phyloP scores from a whole-genome alignment of 2,329 filamentous ascomycete species.

The Aspergillus versicolor region DNA sequence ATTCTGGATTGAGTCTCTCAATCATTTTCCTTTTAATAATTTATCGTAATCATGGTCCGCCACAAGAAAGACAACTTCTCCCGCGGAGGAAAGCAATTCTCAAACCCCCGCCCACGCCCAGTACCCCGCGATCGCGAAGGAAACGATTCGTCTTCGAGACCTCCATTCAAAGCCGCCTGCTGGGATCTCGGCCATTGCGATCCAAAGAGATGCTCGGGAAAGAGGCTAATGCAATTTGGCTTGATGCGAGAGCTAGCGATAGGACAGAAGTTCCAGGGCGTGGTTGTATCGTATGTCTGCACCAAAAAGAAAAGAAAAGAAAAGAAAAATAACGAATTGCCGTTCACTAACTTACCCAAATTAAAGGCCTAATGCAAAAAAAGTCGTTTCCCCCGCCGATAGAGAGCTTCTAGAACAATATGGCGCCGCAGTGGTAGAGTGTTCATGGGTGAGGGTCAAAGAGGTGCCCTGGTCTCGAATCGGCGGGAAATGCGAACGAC shows the following conservation, averaged over 20 bases:
- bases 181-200: conserved; percentile 99
- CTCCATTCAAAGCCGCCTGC: conserved; percentile 83
- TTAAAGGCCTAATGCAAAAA: conserved; percentile 77
- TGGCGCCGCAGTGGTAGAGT: conserved; percentile 94
- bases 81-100: conserved; percentile 70
- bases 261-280: conserved; percentile 86
- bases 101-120: conserved; percentile 54
- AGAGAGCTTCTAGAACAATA: conserved; percentile 77
- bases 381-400: conserved; percentile 79
- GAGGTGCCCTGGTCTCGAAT: conserved; percentile 91
- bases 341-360: background rate
- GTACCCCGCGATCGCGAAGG: conserved; percentile 41
- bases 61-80: conserved; percentile 88
- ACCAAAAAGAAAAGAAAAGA: background rate
- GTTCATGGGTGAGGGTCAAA: conserved; percentile 88
- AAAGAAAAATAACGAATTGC: background rate
- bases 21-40: background rate
- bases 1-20: background rate
- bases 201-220: conserved; percentile 92
- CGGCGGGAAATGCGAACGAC: conserved; percentile 85
- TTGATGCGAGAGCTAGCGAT: conserved; percentile 91
- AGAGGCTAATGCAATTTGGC: conserved; percentile 86
- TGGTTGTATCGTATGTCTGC: conserved; percentile 72
- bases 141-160: conserved; percentile 39
- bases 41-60: conserved; percentile 69